phyloP scores from a whole-genome alignment of 495 filamentous ascomycete species.

The Sordaria brevicollis region DNA sequence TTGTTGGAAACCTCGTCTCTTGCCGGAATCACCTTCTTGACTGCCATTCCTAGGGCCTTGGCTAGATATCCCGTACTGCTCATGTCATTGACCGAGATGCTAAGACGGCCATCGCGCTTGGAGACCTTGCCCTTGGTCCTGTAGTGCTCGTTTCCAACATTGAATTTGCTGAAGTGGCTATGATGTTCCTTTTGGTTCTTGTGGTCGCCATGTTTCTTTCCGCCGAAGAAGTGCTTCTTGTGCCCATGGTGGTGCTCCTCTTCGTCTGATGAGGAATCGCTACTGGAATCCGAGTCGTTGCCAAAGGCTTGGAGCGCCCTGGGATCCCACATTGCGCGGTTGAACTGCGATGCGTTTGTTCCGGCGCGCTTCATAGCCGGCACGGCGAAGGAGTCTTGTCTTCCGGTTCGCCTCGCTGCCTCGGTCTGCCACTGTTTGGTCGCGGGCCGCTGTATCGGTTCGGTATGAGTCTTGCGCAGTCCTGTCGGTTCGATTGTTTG shows the following conservation, averaged over 20 bases:
- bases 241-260: neutral
- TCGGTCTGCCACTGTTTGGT: constrained; percentile 14
- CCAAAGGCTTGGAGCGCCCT: neutral
- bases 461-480: neutral
- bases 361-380: constrained; percentile 16
- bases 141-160: constrained; percentile 53
- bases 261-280: constrained; percentile 18
- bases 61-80: constrained; percentile 56
- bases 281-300: constrained; percentile 11
- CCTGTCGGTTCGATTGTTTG: neutral
- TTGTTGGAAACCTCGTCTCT: constrained; percentile 3
- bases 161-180: constrained; percentile 33
- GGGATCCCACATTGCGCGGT: neutral
- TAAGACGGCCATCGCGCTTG: constrained; percentile 57
- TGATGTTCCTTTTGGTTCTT: constrained; percentile 2
- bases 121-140: constrained; percentile 54
- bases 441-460: neutral
- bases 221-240: neutral
- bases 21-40: constrained; percentile 27
- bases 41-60: constrained; percentile 53
- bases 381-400: constrained; percentile 5
- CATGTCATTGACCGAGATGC: constrained; percentile 59
- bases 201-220: constrained; percentile 3
- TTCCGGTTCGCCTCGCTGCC: neutral
- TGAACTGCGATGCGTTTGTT: constrained; percentile 17